Evolutionary conservation across 148 eudicot species (phyloP).

Genomic region (Euryodendron excelsum): DNA sequence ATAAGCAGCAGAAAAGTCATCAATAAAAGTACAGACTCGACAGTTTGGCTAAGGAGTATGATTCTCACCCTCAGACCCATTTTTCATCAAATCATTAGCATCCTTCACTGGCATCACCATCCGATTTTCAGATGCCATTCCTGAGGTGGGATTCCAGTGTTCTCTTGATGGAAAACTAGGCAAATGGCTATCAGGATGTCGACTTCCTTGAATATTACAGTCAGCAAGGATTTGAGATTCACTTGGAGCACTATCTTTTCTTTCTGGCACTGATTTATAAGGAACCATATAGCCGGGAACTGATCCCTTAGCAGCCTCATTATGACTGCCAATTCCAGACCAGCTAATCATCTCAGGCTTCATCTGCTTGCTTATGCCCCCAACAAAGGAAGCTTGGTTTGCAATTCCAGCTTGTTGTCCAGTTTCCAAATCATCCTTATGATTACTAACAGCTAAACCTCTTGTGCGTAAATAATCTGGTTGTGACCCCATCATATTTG

Average conservation of each 20-base stretch:
- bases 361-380: slow-evolving; percentile 43
- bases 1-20: slow-evolving; percentile 19
- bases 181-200: slow-evolving; percentile 35
- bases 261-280: slow-evolving; percentile 33
- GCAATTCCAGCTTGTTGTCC: slow-evolving; percentile 30
- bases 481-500: slow-evolving; percentile 27
- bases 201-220: slow-evolving; percentile 36
- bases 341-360: slow-evolving; percentile 52
- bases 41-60: background rate
- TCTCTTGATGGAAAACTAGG: slow-evolving; percentile 34
- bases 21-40: background rate
- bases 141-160: slow-evolving; percentile 48
- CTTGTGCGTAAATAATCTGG: slow-evolving; percentile 34
- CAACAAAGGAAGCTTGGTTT: slow-evolving; percentile 25
- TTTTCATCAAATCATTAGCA: slow-evolving; percentile 32
- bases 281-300: slow-evolving; percentile 30
- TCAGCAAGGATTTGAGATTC: slow-evolving; percentile 40
- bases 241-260: slow-evolving; percentile 41
- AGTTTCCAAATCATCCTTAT: slow-evolving; percentile 34
- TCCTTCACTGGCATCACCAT: slow-evolving; percentile 39
- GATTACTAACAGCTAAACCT: slow-evolving; percentile 33
- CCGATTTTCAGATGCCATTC: slow-evolving; percentile 39
- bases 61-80: slow-evolving; percentile 40
- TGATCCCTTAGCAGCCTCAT: slow-evolving; percentile 36
- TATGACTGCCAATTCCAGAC: slow-evolving; percentile 40